Conservation (phyloP, 2,329 filamentous ascomycete genomes). For the Verticillium nonalfalfae region DNA sequence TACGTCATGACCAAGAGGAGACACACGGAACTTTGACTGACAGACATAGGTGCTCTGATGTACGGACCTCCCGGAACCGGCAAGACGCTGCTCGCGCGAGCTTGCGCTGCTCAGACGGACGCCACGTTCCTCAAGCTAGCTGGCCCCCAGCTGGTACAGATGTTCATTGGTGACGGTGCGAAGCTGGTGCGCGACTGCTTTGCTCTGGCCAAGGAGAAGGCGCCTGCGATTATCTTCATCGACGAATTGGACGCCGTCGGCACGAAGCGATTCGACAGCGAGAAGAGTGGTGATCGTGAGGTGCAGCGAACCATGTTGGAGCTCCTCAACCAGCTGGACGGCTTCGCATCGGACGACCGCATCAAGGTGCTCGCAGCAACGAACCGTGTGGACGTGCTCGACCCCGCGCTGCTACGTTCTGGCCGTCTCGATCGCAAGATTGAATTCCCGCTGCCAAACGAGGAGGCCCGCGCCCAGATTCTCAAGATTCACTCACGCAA, state of each 20-base stretch:
- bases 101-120: conserved; percentile 95
- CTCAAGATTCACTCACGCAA: conserved; percentile 95
- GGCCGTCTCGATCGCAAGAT: conserved; percentile 95
- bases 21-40: background rate
- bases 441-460: conserved; percentile 95
- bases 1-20: conserved; percentile 32
- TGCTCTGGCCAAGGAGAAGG: conserved; percentile 96
- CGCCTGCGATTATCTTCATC: conserved; percentile 98
- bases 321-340: conserved; percentile 95
- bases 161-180: conserved; percentile 98
- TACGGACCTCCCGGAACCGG: conserved; percentile 90
- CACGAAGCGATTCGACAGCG: conserved; percentile 97
- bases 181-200: conserved; percentile 98
- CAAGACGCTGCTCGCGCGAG: conserved; percentile 87
- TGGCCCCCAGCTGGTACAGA: conserved; percentile 94
- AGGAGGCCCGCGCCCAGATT: conserved; percentile 95
- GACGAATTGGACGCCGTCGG: conserved; percentile 98
- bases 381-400: conserved; percentile 89
- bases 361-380: conserved; percentile 96
- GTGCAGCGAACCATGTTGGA: conserved; percentile 99
- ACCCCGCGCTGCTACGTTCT: conserved; percentile 84
- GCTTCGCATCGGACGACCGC: conserved; percentile 92
- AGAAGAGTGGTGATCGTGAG: conserved; percentile 96
- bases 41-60: conserved; percentile 77
- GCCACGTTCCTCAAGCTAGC: conserved; percentile 98